Conservation (phyloP, 106 monocot species). For the Posidonia australis region DNA sequence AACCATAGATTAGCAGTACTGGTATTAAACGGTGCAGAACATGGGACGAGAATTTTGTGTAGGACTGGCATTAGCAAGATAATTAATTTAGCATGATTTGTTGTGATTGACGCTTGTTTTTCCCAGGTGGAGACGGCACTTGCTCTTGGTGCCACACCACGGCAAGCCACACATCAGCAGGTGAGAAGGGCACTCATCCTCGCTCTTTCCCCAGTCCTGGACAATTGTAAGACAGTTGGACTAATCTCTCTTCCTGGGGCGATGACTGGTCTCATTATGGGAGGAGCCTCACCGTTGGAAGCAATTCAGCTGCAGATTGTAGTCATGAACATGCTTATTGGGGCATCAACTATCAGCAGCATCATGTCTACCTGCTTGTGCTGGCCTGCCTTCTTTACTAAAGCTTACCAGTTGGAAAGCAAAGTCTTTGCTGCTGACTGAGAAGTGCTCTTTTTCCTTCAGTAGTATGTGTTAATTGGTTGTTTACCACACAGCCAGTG, state of each 20-base stretch:
- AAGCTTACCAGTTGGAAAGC: conserved; percentile 58
- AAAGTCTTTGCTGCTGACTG: conserved; percentile 38
- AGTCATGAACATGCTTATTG: conserved; percentile 90
- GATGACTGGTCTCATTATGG: conserved; percentile 95
- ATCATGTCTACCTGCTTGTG: conserved; percentile 73
- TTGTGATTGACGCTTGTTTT: too few relatives aligned
- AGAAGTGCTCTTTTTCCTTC: neutral
- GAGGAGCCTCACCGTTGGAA: conserved; percentile 78
- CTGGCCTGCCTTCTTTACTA: conserved; percentile 89
- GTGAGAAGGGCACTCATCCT: conserved; percentile 67
- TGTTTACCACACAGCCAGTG: too few relatives aligned
- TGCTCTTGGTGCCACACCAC: conserved; percentile 81
- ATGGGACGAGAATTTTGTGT: too few relatives aligned
- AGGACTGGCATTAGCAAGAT: too few relatives aligned
- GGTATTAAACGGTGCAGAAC: too few relatives aligned
- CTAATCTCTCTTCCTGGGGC: conserved; percentile 81
- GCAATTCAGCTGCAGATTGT: conserved; percentile 93
- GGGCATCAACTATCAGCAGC: conserved; percentile 77
- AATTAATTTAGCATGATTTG: too few relatives aligned
- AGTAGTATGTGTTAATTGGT: too few relatives aligned
- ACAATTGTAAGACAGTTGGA: conserved; percentile 92
- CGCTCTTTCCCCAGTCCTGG: conserved; percentile 70
- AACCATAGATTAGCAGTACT: too few relatives aligned
- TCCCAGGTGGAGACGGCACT: conserved; percentile 73
- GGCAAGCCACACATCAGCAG: conserved; percentile 69